A percentile compares a stretch with the other conserved stretches of the same genome.
Conservation (phyloP, 1,284 basidiomycete genomes). For the Pyrrhoderma lamaoense region DNA sequence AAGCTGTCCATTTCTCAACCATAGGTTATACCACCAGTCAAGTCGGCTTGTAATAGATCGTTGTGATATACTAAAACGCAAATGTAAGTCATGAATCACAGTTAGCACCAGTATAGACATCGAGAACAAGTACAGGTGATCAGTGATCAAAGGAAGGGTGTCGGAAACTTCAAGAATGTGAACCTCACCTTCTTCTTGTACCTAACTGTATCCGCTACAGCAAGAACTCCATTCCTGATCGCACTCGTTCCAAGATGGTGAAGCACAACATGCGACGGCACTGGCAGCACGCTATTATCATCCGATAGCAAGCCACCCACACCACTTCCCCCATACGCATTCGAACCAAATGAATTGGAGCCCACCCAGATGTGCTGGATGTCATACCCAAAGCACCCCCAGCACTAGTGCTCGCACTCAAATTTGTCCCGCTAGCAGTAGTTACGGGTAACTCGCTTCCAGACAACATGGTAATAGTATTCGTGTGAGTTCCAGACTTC, state of each 20-base stretch:
- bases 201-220: slow-evolving; percentile 88
- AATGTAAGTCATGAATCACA: slow-evolving; percentile 13
- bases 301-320: slow-evolving; percentile 56
- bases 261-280: slow-evolving; percentile 91
- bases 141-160: no score
- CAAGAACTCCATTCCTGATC: slow-evolving; percentile 90
- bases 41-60: slow-evolving; percentile 59
- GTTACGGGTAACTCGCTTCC: slow-evolving; percentile 30
- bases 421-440: slow-evolving; percentile 38
- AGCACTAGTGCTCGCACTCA: slow-evolving; percentile 28
- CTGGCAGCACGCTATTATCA: slow-evolving; percentile 89
- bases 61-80: slow-evolving; percentile 51
- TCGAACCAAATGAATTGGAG: slow-evolving; percentile 5
- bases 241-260: slow-evolving; percentile 96
- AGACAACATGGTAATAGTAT: slow-evolving; percentile 17
- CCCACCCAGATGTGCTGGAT: no score
- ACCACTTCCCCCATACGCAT: slow-evolving; percentile 21
- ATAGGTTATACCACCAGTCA: slow-evolving; percentile 20
- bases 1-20: neutral
- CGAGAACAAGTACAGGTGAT: neutral
- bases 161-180: slow-evolving; percentile 4
- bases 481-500: slow-evolving; percentile 3
- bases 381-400: slow-evolving; percentile 23
- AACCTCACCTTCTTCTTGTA: slow-evolving; percentile 83
- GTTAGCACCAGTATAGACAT: slow-evolving; percentile 5